phyloP scores from a whole-genome alignment of 345 rosid genomes.

The Clarkia xantiana region DNA sequence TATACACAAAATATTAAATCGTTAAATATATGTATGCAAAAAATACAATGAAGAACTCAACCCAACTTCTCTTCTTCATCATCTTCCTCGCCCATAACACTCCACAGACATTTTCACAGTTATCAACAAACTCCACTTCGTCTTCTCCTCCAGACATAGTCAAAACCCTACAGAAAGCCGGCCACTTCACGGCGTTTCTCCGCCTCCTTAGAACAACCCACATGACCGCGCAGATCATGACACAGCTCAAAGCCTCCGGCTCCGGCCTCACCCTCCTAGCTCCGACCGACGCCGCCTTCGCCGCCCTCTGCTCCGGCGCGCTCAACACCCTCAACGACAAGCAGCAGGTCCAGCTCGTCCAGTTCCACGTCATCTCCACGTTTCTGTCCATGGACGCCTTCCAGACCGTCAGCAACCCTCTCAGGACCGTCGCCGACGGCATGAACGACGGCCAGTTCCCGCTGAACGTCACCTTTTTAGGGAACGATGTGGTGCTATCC shows the following conservation, averaged over 20 bases:
- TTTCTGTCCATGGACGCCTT: slow-evolving; percentile 5
- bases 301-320: slow-evolving; percentile 8
- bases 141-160: slow-evolving; percentile 23
- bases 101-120: slow-evolving; percentile 13
- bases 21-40: too few species aligned
- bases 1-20: too few species aligned
- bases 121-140: background rate
- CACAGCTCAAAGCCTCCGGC: slow-evolving; percentile 10
- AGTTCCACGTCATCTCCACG: slow-evolving; percentile 7
- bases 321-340: slow-evolving; percentile 14
- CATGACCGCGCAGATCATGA: slow-evolving; percentile 13
- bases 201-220: slow-evolving; percentile 42
- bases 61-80: background rate
- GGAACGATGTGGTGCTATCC: slow-evolving; percentile 5
- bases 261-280: slow-evolving; percentile 14
- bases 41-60: too few species aligned
- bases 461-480: slow-evolving; percentile 15
- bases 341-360: slow-evolving; percentile 16
- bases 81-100: background rate
- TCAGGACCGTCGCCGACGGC: slow-evolving; percentile 24
- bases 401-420: slow-evolving; percentile 14
- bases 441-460: slow-evolving; percentile 13
- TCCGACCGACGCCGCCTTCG: slow-evolving; percentile 12
- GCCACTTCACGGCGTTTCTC: slow-evolving; percentile 34
- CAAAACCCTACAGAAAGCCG: slow-evolving; percentile 46